A percentile compares a stretch with the other conserved stretches of the same genome.
phyloP scores from a whole-genome alignment of 164 flowering plant species.

The Aristolochia contorta region DNA sequence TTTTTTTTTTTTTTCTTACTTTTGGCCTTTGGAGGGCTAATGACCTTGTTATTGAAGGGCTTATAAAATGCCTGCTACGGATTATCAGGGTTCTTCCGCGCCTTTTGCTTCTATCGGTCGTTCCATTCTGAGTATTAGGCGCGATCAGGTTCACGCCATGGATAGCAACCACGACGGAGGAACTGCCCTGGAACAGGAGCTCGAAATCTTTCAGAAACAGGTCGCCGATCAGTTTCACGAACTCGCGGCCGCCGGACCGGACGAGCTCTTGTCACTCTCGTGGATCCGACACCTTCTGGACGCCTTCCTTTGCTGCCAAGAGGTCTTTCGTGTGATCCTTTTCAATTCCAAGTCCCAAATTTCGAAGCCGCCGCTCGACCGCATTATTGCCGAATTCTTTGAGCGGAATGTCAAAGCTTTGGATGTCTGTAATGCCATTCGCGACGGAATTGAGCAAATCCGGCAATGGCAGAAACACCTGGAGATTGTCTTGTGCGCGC shows the following conservation, averaged over 20 bases:
- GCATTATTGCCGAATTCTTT: constrained; percentile 43
- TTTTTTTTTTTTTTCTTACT: not conserved
- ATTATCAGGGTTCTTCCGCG: constrained; percentile 48
- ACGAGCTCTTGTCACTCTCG: constrained; percentile 51
- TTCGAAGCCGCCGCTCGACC: constrained; percentile 45
- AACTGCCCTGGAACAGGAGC: constrained; percentile 30
- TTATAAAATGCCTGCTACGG: constrained; percentile 65
- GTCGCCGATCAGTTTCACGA: constrained; percentile 46
- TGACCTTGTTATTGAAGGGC: constrained; percentile 1
- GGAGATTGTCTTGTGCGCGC: constrained; percentile 65
- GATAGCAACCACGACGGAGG: constrained; percentile 24
- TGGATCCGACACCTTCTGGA: constrained; percentile 75
- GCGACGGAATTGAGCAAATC: constrained; percentile 81
- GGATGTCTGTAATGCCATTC: constrained; percentile 81
- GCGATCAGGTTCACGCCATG: constrained; percentile 68
- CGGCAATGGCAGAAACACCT: constrained; percentile 71
- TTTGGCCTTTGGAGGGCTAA: not conserved
- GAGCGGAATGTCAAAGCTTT: constrained; percentile 77
- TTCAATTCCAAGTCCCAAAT: constrained; percentile 27
- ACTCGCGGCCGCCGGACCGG: constrained; percentile 20
- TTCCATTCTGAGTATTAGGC: constrained; percentile 52
- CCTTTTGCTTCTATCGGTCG: constrained; percentile 36
- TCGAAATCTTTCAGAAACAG: constrained; percentile 60
- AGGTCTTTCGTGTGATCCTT: constrained; percentile 55
- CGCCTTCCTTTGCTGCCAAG: constrained; percentile 62